Evolutionary conservation across 495 filamentous ascomycete species (phyloP), one percentile per base, ranked within the genome.

Genomic region (Penicillium longicatenatum): DNA sequence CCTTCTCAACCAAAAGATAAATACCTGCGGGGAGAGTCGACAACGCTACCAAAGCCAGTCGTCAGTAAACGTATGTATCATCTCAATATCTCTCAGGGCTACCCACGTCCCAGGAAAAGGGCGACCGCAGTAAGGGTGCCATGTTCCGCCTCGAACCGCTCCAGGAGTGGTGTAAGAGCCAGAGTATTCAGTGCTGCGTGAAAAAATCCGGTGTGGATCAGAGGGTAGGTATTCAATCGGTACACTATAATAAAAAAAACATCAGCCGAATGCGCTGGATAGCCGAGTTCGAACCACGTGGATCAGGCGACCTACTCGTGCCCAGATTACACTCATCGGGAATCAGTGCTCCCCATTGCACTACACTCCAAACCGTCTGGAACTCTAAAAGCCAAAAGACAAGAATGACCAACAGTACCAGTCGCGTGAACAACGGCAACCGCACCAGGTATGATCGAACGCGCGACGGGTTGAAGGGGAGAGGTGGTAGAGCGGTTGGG

Each of bases 141-240:
- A 75, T 94, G 82, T 67, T 96, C 93, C n/a, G 85, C 79, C 74
- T 98, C 94, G 69, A 98, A 98, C 46, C 92, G 82, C 71, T 97
- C 93, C 60, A 98, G 68, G 46, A 98, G 75, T 16, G 94, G 94
- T 11, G 85, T 85, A 57, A 97, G 72, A 4, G 92, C 88, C 46
- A 96, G 17, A 42, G 89, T 66, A 72, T 97, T 97, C 63, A 97
- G 69, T 29, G 93, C 60, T 46, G 85, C 76, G 69, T 98, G 94
- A 57, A 95, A 78, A 72, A 93, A 82, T 59, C 86, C 86, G 30
- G 80, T 65, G 70, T 98, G 94, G 54, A 98, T 88, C 51, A 98
- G 79, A 2, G 93, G 92, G 70, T 90, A 98, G 10, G 92, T 95
- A 66, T 96, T 97, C 17, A 93, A 79, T 57, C 94, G 89, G 71